A percentile compares a stretch with the other conserved stretches of the same genome.
phyloP scores from a whole-genome alignment of 1,139 yeast species.

The Kodamaea alishanica region DNA sequence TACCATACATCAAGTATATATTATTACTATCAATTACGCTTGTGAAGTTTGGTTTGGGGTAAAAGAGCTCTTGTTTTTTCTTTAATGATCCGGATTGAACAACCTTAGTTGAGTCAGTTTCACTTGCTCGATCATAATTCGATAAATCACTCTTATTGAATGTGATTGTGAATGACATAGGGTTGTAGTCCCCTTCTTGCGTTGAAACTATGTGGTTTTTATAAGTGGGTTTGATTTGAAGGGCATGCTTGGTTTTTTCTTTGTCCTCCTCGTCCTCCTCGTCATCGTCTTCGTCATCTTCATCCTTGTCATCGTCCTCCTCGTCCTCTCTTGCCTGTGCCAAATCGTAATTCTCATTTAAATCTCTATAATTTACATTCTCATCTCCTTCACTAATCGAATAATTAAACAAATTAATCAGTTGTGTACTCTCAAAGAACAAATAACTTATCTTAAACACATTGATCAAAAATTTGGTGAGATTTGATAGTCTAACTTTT shows the following conservation, averaged over 20 bases:
- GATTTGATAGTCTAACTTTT: slow-evolving; percentile 11
- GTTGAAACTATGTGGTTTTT: slow-evolving; percentile 16
- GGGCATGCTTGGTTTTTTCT: slow-evolving; percentile 7
- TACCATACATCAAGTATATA: slow-evolving; percentile 45
- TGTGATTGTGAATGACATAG: slow-evolving; percentile 25
- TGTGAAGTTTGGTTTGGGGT: slow-evolving; percentile 2
- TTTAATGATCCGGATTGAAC: not conserved
- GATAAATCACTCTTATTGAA: slow-evolving; percentile 17
- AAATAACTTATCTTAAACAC: slow-evolving; percentile 29
- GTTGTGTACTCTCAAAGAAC: slow-evolving; percentile 40
- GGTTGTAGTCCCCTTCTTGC: slow-evolving; percentile 13
- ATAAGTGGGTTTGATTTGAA: slow-evolving; percentile 17
- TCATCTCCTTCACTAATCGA: slow-evolving; percentile 32
- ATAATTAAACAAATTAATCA: slow-evolving; percentile 38
- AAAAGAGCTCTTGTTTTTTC: not conserved
- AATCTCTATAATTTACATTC: slow-evolving; percentile 31
- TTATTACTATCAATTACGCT: slow-evolving; percentile 12
- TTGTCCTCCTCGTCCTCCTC: slow-evolving; percentile 6
- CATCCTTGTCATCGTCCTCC: slow-evolving; percentile 16
- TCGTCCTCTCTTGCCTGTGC: slow-evolving; percentile 15
- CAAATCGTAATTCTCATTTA: slow-evolving; percentile 35
- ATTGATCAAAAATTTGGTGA: slow-evolving; percentile 23
- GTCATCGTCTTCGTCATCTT: slow-evolving; percentile 13
- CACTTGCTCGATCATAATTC: slow-evolving; percentile 6
- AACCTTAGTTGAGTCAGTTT: not conserved